phyloP scores from a whole-genome alignment of 345 rosid species.

The Ceriops zippeliana region DNA sequence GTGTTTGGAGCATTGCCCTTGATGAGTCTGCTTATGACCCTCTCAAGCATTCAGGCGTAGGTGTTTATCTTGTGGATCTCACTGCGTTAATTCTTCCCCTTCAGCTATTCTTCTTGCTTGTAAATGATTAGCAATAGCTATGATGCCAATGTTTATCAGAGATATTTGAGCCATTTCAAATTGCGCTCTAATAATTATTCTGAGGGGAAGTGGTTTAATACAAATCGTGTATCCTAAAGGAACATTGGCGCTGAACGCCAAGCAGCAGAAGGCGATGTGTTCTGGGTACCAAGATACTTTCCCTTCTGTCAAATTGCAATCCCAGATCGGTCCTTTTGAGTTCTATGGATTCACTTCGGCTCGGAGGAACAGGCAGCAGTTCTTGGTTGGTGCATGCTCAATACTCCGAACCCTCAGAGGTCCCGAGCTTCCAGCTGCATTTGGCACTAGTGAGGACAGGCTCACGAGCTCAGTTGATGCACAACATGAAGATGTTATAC shows the following conservation, averaged over 20 bases:
- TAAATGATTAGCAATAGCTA: too few relatives aligned
- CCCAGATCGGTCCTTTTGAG: conserved; percentile 52
- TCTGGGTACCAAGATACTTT: conserved; percentile 79
- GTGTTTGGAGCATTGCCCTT: conserved; percentile 77
- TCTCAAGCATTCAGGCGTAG: conserved; percentile 59
- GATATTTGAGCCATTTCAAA: too few relatives aligned
- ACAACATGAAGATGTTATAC: conserved; percentile 59
- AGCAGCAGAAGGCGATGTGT: conserved; percentile 65
- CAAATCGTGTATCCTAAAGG: conserved; percentile 78
- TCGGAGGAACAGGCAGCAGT: conserved; percentile 69
- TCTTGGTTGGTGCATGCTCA: conserved; percentile 65
- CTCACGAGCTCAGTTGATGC: conserved; percentile 35
- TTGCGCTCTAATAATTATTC: conserved; percentile 18
- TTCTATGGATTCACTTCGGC: conserved; percentile 90
- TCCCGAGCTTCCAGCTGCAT: conserved; percentile 54
- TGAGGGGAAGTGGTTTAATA: conserved; percentile 62
- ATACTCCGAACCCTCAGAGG: conserved; percentile 37
- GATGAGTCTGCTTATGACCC: conserved; percentile 51
- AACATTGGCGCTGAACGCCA: conserved; percentile 49
- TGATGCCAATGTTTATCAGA: too few relatives aligned
- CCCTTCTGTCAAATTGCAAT: conserved; percentile 81
- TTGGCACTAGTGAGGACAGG: conserved; percentile 48
- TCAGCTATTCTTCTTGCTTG: neutral
- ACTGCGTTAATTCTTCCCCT: conserved; percentile 52
- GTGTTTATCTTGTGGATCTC: conserved; percentile 71